Evolutionary conservation across 1,139 yeast species (phyloP).

Genomic region (Pichia sp.): DNA sequence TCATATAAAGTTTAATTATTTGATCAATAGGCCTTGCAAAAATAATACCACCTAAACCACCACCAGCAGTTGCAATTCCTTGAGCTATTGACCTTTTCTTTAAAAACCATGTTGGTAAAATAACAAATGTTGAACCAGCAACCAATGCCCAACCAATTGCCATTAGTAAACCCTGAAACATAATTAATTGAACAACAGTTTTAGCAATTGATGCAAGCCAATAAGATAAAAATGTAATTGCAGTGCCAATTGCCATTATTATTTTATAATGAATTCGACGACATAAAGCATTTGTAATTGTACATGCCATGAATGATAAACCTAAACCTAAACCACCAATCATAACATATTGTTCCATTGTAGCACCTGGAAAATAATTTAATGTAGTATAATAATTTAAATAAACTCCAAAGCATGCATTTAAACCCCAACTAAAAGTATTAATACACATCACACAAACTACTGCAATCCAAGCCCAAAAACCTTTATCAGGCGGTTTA

Average conservation of each 20-base stretch:
- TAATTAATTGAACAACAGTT: constrained; percentile 52
- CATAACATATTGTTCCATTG: constrained; percentile 55
- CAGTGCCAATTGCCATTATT: constrained; percentile 42
- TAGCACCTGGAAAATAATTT: constrained; percentile 50
- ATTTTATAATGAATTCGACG: constrained; percentile 31
- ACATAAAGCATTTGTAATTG: constrained; percentile 39
- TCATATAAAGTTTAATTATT: constrained; percentile 29
- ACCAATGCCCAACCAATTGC: constrained; percentile 57
- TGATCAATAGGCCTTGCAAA: constrained; percentile 35
- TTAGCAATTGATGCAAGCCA: constrained; percentile 61
- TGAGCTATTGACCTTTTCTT: constrained; percentile 51
- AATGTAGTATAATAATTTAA: constrained; percentile 47
- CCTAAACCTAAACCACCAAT: constrained; percentile 63
- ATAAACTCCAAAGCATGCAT: constrained; percentile 65
- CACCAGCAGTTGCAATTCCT: constrained; percentile 50
- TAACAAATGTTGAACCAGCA: constrained; percentile 51
- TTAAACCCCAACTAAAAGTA: constrained; percentile 63
- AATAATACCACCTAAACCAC: constrained; percentile 56
- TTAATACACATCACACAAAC: constrained; percentile 47
- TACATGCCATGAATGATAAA: constrained; percentile 53
- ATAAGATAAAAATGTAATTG: constrained; percentile 50
- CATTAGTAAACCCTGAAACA: constrained; percentile 62
- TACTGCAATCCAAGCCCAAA: constrained; percentile 62
- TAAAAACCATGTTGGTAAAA: constrained; percentile 58
- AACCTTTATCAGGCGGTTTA: constrained; percentile 61